A percentile compares a stretch with the other conserved stretches of the same genome.
Conservation (phyloP, 495 filamentous ascomycete genomes). For the Aspergillus conjunctus region DNA sequence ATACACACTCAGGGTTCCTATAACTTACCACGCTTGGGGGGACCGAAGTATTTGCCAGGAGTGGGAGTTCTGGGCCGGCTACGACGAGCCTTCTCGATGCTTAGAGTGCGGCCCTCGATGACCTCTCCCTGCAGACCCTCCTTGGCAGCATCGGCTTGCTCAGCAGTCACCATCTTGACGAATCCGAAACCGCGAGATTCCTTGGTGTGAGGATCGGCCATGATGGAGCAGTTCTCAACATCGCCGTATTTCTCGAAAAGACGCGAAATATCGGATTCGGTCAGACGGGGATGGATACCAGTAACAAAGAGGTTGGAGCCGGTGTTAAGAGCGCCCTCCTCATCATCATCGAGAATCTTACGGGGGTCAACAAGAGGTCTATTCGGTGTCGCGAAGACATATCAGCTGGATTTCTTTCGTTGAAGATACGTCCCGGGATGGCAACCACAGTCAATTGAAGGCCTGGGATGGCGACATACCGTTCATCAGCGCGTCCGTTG, state of each 20-base stretch:
- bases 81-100: constrained; percentile 98
- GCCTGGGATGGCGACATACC: constrained; percentile 58
- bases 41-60: constrained; percentile 98
- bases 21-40: constrained; percentile 89
- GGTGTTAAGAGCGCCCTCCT: constrained; percentile 81
- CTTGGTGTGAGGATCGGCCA: constrained; percentile 96
- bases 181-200: constrained; percentile 99
- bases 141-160: constrained; percentile 94
- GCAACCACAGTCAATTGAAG: background rate
- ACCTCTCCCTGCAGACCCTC: constrained; percentile 94
- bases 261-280: constrained; percentile 86
- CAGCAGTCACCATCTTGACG: constrained; percentile 95
- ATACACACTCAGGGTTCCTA: background rate
- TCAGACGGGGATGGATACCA: constrained; percentile 92
- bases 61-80: constrained; percentile 93
- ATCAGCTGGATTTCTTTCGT: background rate
- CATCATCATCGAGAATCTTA: constrained; percentile 64
- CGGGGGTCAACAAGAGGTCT: constrained; percentile 43
- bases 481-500: constrained; percentile 63
- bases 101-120: constrained; percentile 92
- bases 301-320: constrained; percentile 99
- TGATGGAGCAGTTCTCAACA: constrained; percentile 99
- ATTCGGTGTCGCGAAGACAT: constrained; percentile 12
- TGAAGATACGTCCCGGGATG: background rate
- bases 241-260: constrained; percentile 98